A percentile compares a stretch with the other conserved stretches of the same genome.
These are phyloP conservation scores for Biscogniauxia mediterranea DNA, from an alignment of 2,329 filamentous ascomycete genomes.

Conservation along the genomic window DNA sequence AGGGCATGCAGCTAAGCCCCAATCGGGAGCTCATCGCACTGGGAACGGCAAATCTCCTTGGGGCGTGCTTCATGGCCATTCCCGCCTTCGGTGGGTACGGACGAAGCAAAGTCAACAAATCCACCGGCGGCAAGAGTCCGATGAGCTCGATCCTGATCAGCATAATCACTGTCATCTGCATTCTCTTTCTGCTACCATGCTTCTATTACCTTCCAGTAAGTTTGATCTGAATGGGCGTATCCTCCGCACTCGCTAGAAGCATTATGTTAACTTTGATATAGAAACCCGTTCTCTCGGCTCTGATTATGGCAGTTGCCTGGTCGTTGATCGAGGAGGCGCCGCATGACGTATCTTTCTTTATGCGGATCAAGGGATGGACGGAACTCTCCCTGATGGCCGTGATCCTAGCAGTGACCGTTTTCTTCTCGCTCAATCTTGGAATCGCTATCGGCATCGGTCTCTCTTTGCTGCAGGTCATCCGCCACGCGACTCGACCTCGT, in stretches of 20 bases:
- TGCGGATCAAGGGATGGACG: constrained; percentile 78
- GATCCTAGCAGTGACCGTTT: constrained; percentile 89
- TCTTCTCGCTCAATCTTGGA: constrained; percentile 90
- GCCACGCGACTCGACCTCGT: constrained; percentile 84
- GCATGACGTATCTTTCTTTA: constrained; percentile 87
- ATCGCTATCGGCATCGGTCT: constrained; percentile 93
- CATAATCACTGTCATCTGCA: constrained; percentile 75
- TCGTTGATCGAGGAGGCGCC: constrained; percentile 94
- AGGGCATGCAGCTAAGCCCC: constrained; percentile 79
- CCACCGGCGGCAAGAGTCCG: constrained; percentile 86
- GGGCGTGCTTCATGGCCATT: constrained; percentile 86
- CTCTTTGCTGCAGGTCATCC: constrained; percentile 84
- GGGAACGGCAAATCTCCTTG: constrained; percentile 86
- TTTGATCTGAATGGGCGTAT: constrained; percentile 18
- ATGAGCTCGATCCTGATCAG: constrained; percentile 91
- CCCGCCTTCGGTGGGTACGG: constrained; percentile 96
- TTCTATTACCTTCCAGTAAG: constrained; percentile 94
- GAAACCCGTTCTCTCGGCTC: constrained; percentile 90
- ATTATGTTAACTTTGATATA: constrained; percentile 35
- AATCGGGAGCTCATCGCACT: constrained; percentile 93
- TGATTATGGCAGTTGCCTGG: constrained; percentile 94
- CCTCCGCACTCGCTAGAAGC: not conserved
- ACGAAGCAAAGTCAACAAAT: constrained; percentile 90
- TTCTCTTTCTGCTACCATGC: constrained; percentile 80
- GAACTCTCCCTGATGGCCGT: constrained; percentile 85